phyloP scores from a whole-genome alignment of 208 protist genomes.

The Crithidia mellificae region DNA sequence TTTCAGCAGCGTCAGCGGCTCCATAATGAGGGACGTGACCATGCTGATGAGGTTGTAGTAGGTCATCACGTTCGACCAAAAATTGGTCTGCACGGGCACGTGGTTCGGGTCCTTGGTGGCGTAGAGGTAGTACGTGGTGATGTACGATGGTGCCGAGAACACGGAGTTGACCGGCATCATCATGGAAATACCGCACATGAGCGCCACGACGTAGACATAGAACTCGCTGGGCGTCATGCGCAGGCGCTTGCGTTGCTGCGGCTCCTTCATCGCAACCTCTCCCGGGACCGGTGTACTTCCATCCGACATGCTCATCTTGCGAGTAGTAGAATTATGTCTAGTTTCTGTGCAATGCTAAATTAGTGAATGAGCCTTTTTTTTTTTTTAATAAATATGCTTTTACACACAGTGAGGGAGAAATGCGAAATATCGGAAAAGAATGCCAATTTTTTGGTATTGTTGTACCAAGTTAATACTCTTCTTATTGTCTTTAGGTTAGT shows the following conservation, averaged over 20 bases:
- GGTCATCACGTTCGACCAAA: constrained; percentile 64
- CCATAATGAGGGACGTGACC: constrained; percentile 39
- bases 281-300: not conserved
- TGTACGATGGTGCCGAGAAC: constrained; percentile 77
- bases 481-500: too few relatives aligned
- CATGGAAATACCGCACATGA: constrained; percentile 73
- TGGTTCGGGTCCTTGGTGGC: constrained; percentile 34
- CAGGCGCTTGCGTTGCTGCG: not conserved
- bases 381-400: too few relatives aligned
- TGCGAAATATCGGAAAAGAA: too few relatives aligned
- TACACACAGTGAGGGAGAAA: too few relatives aligned
- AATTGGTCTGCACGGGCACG: constrained; percentile 26
- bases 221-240: constrained; percentile 17
- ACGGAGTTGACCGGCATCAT: constrained; percentile 81
- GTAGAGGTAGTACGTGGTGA: constrained; percentile 59
- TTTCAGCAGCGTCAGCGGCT: constrained; percentile 35
- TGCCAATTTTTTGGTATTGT: too few relatives aligned
- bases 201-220: constrained; percentile 57
- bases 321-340: too few relatives aligned
- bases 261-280: not conserved
- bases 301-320: not conserved
- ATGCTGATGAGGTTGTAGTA: constrained; percentile 65
- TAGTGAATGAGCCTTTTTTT: too few relatives aligned
- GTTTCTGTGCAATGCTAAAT: too few relatives aligned
- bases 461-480: too few relatives aligned